phyloP scores from a whole-genome alignment of 305 asterid species.

The Coffea humblotiana region DNA sequence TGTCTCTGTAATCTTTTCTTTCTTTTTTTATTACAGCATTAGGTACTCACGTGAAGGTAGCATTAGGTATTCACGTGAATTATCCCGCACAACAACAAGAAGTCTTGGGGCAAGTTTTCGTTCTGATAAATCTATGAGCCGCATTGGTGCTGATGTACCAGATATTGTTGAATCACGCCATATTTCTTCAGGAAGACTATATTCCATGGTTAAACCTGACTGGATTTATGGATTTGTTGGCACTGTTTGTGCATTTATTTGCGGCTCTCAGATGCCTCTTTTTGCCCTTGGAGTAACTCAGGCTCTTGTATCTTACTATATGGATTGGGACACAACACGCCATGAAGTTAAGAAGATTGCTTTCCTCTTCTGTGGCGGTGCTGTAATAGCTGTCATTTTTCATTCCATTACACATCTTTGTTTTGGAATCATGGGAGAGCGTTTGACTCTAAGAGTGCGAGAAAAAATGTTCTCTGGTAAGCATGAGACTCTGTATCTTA shows the following conservation, averaged over 20 bases:
- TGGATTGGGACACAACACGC: slow-evolving; percentile 95
- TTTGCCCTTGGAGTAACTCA: slow-evolving; percentile 95
- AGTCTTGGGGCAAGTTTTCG: slow-evolving; percentile 93
- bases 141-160: slow-evolving; percentile 67
- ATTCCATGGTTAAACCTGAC: slow-evolving; percentile 85
- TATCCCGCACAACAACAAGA: slow-evolving; percentile 72
- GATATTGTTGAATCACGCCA: slow-evolving; percentile 42
- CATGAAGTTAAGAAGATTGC: slow-evolving; percentile 79
- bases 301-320: slow-evolving; percentile 93
- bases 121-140: slow-evolving; percentile 73
- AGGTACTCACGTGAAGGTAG: slow-evolving; percentile 67
- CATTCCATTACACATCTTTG: slow-evolving; percentile 78
- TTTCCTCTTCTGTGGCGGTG: slow-evolving; percentile 83
- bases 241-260: slow-evolving; percentile 74
- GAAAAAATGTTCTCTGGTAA: slow-evolving; percentile 87
- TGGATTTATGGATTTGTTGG: slow-evolving; percentile 84
- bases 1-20: background rate
- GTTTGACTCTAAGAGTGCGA: slow-evolving; percentile 88
- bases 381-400: slow-evolving; percentile 68
- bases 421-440: slow-evolving; percentile 93
- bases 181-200: slow-evolving; percentile 65
- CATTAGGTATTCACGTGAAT: slow-evolving; percentile 64
- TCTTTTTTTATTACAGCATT: slow-evolving; percentile 31
- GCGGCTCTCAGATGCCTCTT: slow-evolving; percentile 96
- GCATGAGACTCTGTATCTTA: background rate